Conservation (phyloP, 257 asterid genomes). For the Lantana camara region DNA sequence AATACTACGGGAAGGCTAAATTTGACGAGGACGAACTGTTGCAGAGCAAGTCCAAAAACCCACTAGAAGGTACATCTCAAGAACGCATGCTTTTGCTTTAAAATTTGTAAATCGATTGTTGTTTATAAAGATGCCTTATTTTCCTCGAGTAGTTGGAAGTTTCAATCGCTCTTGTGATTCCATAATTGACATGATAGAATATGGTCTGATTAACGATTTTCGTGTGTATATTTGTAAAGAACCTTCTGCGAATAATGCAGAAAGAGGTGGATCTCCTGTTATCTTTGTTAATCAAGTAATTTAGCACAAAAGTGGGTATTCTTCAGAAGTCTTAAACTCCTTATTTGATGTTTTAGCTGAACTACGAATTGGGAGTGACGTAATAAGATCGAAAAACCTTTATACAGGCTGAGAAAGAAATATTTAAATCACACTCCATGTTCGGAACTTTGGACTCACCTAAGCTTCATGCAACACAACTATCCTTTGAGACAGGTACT, state of each 20-base stretch:
- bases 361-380: not conserved
- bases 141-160: not conserved
- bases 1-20: conserved; percentile 40
- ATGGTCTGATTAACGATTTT: conserved; percentile 5
- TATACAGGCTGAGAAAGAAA: conserved; percentile 63
- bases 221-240: conserved; percentile 36
- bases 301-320: no score
- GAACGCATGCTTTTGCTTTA: conserved; percentile 27
- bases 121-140: not conserved
- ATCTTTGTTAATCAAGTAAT: conserved; percentile 59
- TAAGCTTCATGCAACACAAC: conserved; percentile 87
- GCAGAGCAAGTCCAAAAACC: conserved; percentile 36
- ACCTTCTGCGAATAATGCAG: conserved; percentile 40
- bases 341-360: not conserved
- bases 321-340: no score
- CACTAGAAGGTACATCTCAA: conserved; percentile 34
- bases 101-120: not conserved
- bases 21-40: conserved; percentile 47
- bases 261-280: conserved; percentile 51
- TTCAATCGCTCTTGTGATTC: conserved; percentile 14
- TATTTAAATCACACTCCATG: conserved; percentile 68
- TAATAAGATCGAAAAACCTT: conserved; percentile 10
- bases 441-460: conserved; percentile 90
- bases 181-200: conserved; percentile 5
- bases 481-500: conserved; percentile 86